Conservation (phyloP, 2,329 filamentous ascomycete genomes). For the Cercospora zeina region DNA sequence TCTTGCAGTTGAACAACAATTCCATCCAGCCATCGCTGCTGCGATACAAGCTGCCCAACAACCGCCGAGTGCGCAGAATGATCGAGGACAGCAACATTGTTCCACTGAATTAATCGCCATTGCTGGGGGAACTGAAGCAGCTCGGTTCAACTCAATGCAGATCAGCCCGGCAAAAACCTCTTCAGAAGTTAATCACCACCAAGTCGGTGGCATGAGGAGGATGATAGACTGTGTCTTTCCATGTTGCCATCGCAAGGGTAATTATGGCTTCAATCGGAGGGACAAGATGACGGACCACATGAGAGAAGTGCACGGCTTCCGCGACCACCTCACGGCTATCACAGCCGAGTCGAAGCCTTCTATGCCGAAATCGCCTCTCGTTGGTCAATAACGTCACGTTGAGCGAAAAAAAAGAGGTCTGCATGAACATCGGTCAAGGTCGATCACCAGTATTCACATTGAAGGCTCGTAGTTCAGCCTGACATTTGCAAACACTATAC, state of each 20-base stretch:
- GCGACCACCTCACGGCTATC: not conserved
- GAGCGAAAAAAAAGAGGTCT: too few relatives aligned
- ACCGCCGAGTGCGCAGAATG: too few relatives aligned
- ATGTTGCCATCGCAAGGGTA: slow-evolving; percentile 48
- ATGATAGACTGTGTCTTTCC: slow-evolving; percentile 49
- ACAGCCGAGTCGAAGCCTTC: not conserved
- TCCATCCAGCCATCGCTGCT: not conserved
- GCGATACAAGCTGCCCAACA: not conserved
- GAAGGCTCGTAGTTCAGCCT: too few relatives aligned
- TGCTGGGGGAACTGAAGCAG: too few relatives aligned
- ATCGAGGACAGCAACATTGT: too few relatives aligned
- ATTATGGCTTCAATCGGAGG: slow-evolving; percentile 55
- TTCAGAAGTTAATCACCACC: not conserved
- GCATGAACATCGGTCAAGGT: too few relatives aligned
- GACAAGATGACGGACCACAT: slow-evolving; percentile 61
- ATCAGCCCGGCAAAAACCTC: not conserved
- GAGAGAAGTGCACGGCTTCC: slow-evolving; percentile 52
- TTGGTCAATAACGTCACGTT: too few relatives aligned
- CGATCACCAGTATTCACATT: too few relatives aligned
- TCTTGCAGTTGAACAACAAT: not conserved
- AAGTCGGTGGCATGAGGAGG: not conserved
- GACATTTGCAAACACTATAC: not conserved
- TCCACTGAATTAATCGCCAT: too few relatives aligned
- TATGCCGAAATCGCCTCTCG: too few relatives aligned
- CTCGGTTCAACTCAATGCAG: too few relatives aligned